phyloP scores from a whole-genome alignment of 78 protist genomes.

The Guillardia theta region DNA sequence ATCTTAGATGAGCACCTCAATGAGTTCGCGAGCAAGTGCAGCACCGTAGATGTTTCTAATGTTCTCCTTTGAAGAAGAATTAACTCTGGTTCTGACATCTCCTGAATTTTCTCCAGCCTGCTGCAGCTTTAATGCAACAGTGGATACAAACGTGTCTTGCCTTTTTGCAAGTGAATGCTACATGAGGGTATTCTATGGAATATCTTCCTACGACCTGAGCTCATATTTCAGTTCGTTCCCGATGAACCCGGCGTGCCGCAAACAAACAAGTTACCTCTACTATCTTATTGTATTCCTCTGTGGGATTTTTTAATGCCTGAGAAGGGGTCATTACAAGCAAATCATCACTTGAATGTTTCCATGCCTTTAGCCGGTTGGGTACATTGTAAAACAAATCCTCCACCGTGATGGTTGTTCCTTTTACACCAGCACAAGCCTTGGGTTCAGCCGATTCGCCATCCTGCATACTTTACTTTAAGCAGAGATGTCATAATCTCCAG shows the following conservation, averaged over 20 bases:
- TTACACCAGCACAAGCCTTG: slow-evolving; percentile 84
- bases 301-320: slow-evolving; percentile 60
- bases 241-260: background rate
- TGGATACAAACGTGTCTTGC: background rate
- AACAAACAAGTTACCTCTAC: slow-evolving; percentile 18
- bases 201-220: slow-evolving; percentile 70
- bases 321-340: slow-evolving; percentile 47
- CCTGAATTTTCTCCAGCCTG: background rate
- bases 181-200: slow-evolving; percentile 71
- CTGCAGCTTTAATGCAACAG: background rate
- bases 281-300: slow-evolving; percentile 82
- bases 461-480: too few species aligned
- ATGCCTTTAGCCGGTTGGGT: slow-evolving; percentile 11
- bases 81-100: background rate
- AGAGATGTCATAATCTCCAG: too few species aligned
- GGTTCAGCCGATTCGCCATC: slow-evolving; percentile 67
- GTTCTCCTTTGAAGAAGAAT: slow-evolving; percentile 31
- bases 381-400: slow-evolving; percentile 93
- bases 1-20: too few species aligned
- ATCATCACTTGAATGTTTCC: background rate
- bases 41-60: slow-evolving; percentile 62
- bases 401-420: slow-evolving; percentile 65
- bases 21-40: slow-evolving; percentile 65
- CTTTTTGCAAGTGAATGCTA: slow-evolving; percentile 52
- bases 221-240: background rate